Evolutionary conservation across 768 basidiomycete genomes (phyloP).

Genomic region (Boletus eberwhitei): DNA sequence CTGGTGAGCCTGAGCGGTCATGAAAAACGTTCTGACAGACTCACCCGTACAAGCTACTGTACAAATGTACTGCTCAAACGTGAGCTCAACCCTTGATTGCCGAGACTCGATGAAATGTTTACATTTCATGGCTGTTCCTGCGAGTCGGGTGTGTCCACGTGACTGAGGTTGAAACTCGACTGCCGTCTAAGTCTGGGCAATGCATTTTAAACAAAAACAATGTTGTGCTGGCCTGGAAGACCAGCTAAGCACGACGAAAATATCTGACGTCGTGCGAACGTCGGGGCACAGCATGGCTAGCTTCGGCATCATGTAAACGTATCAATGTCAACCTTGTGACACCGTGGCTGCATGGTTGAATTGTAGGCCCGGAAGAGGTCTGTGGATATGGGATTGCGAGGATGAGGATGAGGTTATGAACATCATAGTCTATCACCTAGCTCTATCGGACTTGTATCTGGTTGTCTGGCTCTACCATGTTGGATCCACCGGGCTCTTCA

Average conservation of each 20-base stretch:
- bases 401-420: background rate
- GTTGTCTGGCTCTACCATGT: conserved; percentile 71
- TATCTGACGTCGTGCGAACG: too few relatives aligned
- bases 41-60: too few relatives aligned
- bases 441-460: conserved; percentile 52
- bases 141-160: background rate
- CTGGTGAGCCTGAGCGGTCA: too few relatives aligned
- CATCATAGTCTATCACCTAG: conserved; percentile 31
- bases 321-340: too few relatives aligned
- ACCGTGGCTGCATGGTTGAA: too few relatives aligned
- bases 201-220: too few relatives aligned
- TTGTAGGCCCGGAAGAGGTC: background rate
- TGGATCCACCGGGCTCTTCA: conserved; percentile 63
- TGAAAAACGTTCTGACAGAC: too few relatives aligned
- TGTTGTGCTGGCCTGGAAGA: background rate
- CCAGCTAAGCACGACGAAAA: too few relatives aligned
- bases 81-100: background rate
- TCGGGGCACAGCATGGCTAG: too few relatives aligned
- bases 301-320: too few relatives aligned
- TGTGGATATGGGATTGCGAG: conserved; percentile 1
- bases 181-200: background rate
- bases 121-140: background rate
- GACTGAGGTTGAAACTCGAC: background rate
- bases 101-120: background rate
- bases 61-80: background rate